phyloP scores from a whole-genome alignment of 2,329 filamentous ascomycete species.

The Talaromyces sp. region DNA sequence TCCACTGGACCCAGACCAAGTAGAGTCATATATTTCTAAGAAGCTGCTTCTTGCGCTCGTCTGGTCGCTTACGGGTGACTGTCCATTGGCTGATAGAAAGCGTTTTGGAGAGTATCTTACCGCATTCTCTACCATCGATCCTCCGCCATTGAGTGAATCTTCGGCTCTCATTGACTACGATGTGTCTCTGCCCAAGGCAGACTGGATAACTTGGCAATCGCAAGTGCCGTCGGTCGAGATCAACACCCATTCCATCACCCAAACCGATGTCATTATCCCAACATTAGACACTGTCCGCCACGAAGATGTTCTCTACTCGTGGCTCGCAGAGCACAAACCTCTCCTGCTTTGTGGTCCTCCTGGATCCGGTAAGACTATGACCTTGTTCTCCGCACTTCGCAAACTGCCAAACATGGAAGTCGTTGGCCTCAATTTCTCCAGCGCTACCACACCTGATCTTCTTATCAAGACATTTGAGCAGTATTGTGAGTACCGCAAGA shows the following conservation, averaged over 20 bases:
- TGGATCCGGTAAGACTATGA: conserved; percentile 99
- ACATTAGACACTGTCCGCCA: conserved; percentile 96
- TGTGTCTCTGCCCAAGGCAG: conserved; percentile 74
- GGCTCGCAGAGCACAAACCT: conserved; percentile 97
- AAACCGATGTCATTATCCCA: conserved; percentile 97
- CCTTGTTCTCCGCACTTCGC: conserved; percentile 90
- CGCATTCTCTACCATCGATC: conserved; percentile 76
- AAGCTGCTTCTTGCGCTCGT: conserved; percentile 88
- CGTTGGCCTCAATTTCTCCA: conserved; percentile 98
- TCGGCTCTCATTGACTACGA: conserved; percentile 95
- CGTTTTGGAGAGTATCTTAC: conserved; percentile 79
- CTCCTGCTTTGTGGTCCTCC: conserved; percentile 93
- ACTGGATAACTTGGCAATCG: conserved; percentile 91
- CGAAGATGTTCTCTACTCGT: conserved; percentile 98
- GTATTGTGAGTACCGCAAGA: conserved; percentile 99
- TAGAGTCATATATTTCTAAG: conserved; percentile 85
- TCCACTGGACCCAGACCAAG: conserved; percentile 79
- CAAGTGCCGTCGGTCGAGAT: conserved; percentile 93
- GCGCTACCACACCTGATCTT: conserved; percentile 93
- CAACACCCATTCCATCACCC: conserved; percentile 95
- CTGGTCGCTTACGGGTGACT: conserved; percentile 95
- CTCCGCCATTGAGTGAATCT: conserved; percentile 69
- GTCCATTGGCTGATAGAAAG: conserved; percentile 80
- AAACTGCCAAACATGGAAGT: conserved; percentile 99
- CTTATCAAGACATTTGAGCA: conserved; percentile 99